Evolutionary conservation across 208 protist genomes (phyloP).

Genomic region (Trypanosoma mega): DNA sequence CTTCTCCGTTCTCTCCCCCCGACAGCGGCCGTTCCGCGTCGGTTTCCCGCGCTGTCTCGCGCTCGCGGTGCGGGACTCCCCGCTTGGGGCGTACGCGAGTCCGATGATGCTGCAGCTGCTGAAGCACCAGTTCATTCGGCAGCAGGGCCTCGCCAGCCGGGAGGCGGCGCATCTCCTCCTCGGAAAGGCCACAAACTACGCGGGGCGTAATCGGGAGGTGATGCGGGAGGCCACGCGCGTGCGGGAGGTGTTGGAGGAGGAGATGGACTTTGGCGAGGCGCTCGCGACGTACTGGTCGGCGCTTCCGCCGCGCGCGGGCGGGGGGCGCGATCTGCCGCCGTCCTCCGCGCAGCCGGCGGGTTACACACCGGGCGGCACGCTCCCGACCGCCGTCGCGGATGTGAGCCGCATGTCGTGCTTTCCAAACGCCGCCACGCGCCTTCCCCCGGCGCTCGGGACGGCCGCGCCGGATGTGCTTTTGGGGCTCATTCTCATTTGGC

Average conservation of each 20-base stretch:
- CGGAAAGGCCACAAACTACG: conserved; percentile 55
- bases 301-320: conserved; percentile 31
- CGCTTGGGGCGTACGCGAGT: conserved; percentile 64
- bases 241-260: conserved; percentile 49
- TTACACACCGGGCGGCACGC: conserved; percentile 62
- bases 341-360: conserved; percentile 67
- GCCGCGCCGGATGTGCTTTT: conserved; percentile 71
- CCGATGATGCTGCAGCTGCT: conserved; percentile 82
- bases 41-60: conserved; percentile 66
- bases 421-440: conserved; percentile 57
- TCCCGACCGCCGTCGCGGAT: conserved; percentile 39
- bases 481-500: conserved; percentile 67
- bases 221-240: conserved; percentile 65
- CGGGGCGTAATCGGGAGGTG: conserved; percentile 57
- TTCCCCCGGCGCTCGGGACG: conserved; percentile 63
- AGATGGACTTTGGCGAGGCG: conserved; percentile 50
- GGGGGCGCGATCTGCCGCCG: conserved; percentile 39
- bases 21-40: conserved; percentile 55
- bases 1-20: conserved; percentile 61
- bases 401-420: conserved; percentile 42
- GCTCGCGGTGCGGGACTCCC: conserved; percentile 62
- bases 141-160: conserved; percentile 61
- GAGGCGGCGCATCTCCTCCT: conserved; percentile 54
- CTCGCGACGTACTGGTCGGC: conserved; percentile 63
- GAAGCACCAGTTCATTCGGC: conserved; percentile 74